Conservation (phyloP, 495 filamentous ascomycete genomes). For the Clohesyomyces aquaticus region DNA sequence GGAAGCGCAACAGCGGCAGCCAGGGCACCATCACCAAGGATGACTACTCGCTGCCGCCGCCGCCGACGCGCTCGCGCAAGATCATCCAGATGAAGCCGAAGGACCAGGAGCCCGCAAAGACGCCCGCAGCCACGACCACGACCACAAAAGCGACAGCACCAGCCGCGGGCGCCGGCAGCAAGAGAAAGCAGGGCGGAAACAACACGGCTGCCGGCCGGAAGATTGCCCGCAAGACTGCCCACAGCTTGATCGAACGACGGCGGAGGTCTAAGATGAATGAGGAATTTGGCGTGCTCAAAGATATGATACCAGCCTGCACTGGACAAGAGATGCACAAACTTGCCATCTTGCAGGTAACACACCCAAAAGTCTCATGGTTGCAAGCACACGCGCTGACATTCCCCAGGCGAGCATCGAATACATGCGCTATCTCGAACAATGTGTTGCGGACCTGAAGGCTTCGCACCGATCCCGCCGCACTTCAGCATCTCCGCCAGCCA, state of each 20-base stretch:
- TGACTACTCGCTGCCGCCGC: conserved; percentile 82
- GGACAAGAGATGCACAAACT: conserved; percentile 98
- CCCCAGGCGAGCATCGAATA: conserved; percentile 92
- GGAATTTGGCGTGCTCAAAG: conserved; percentile 90
- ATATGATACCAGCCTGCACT: conserved; percentile 90
- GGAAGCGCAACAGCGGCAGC: conserved; percentile 47
- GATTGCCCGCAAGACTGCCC: conserved; percentile 93
- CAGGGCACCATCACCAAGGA: conserved; percentile 27
- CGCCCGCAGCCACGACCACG: not conserved
- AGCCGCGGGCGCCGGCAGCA: conserved; percentile 51
- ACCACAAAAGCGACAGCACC: conserved; percentile 40
- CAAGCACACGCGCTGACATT: not conserved
- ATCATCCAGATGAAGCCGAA: conserved; percentile 97
- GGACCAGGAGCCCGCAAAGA: conserved; percentile 41
- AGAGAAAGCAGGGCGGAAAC: conserved; percentile 69
- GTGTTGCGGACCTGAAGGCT: conserved; percentile 78
- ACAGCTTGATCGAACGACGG: conserved; percentile 90
- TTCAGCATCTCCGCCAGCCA: conserved; percentile 12
- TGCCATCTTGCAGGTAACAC: conserved; percentile 82
- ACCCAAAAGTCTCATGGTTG: not conserved
- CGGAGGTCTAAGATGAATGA: conserved; percentile 98
- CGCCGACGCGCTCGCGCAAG: conserved; percentile 87
- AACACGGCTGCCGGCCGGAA: conserved; percentile 84
- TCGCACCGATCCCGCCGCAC: conserved; percentile 46
- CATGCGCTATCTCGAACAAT: conserved; percentile 89